Percentiles rank a stretch among this genome's conserved stretches.
These are phyloP conservation scores for Podospora tetraspora DNA, from an alignment of 495 filamentous ascomycete species.

Conservation along the genomic window DNA sequence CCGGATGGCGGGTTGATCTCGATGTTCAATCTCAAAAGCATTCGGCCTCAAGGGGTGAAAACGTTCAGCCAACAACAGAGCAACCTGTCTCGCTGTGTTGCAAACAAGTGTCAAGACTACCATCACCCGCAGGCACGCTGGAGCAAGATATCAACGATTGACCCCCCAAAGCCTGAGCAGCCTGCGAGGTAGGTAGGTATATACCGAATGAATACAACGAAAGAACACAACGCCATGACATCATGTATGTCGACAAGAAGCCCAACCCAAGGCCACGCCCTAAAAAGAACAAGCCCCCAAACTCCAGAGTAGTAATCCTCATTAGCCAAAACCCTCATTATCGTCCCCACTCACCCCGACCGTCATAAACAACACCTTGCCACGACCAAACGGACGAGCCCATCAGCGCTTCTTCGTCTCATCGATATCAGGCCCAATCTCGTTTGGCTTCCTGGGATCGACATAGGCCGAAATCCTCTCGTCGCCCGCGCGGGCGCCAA, in stretches of 20 bases:
- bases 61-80: neutral
- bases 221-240: neutral
- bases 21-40: neutral
- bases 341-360: neutral
- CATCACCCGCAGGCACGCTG: neutral
- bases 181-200: neutral
- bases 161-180: neutral
- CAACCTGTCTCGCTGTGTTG: neutral
- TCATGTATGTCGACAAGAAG: neutral
- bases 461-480: slow-evolving; percentile 46
- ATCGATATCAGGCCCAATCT: slow-evolving; percentile 46
- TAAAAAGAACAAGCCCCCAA: neutral
- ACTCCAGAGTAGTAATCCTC: neutral
- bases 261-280: neutral
- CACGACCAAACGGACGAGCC: neutral
- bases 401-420: slow-evolving; percentile 21
- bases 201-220: neutral
- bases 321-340: neutral
- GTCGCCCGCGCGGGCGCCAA: slow-evolving; percentile 73
- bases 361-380: neutral
- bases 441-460: slow-evolving; percentile 45
- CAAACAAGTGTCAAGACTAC: neutral
- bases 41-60: neutral
- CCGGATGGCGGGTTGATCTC: neutral
- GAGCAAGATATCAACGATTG: neutral